A percentile compares a stretch with the other conserved stretches of the same genome.
Evolutionary conservation across 768 basidiomycete species (phyloP).

Genomic region (Suillus tomentosus): DNA sequence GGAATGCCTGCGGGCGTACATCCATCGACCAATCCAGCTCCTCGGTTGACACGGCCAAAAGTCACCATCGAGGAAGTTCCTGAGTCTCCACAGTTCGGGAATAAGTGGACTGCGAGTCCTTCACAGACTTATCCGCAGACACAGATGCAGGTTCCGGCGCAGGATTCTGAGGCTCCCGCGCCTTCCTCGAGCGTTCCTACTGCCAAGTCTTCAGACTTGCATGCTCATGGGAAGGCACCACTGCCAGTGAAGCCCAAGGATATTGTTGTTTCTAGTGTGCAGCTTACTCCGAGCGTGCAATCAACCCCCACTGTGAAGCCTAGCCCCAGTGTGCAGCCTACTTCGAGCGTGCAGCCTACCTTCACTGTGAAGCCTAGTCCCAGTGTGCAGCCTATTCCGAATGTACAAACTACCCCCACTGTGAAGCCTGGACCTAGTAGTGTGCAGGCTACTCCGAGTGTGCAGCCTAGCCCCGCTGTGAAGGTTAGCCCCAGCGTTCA

Average conservation of each 20-base stretch:
- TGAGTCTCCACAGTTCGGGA: conserved; percentile 22
- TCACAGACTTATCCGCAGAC: conserved; percentile 12
- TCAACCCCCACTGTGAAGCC: neutral
- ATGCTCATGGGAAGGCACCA: conserved; percentile 18
- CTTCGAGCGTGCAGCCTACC: neutral
- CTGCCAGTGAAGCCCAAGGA: conserved; percentile 28
- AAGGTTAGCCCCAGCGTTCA: neutral
- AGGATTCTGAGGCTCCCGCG: conserved; percentile 15
- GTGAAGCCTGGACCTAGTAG: neutral
- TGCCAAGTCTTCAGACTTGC: conserved; percentile 13
- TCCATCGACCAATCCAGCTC: conserved; percentile 14
- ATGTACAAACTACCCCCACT: neutral
- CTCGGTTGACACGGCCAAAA: conserved; percentile 24
- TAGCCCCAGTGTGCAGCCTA: neutral
- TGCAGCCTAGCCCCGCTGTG: neutral
- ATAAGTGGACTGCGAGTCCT: conserved; percentile 11
- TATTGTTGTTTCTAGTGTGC: neutral
- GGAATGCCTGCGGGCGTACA: neutral
- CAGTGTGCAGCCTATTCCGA: neutral
- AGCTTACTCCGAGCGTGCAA: neutral
- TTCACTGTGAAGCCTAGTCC: too few relatives aligned
- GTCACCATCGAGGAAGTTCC: conserved; percentile 32
- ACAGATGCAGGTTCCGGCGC: conserved; percentile 10
- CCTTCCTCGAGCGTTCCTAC: conserved; percentile 3
- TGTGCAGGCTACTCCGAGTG: neutral